Evolutionary conservation across 495 filamentous ascomycete species (phyloP).

Genomic region (Penicillium angulare): DNA sequence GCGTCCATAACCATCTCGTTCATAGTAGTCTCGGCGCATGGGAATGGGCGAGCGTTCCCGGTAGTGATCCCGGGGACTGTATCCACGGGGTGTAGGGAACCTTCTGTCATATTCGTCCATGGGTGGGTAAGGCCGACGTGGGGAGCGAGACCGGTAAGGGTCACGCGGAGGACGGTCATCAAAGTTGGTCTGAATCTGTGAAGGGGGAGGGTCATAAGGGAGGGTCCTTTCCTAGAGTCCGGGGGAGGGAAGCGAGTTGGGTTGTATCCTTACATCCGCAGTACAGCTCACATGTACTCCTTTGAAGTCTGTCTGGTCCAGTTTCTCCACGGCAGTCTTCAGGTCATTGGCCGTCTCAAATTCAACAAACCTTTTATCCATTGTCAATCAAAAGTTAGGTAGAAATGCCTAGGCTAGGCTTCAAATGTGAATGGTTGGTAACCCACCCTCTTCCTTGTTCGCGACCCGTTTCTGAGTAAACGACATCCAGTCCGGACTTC

Average conservation of each 20-base stretch:
- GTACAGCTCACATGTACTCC: conserved; percentile 77
- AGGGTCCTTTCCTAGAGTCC: conserved; percentile 19
- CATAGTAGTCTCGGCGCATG: conserved; percentile 81
- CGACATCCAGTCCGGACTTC: conserved; percentile 93
- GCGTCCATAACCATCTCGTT: conserved; percentile 68
- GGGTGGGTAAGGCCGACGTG: conserved; percentile 64
- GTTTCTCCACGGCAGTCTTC: conserved; percentile 86
- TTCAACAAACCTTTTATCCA: conserved; percentile 78
- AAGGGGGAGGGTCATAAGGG: conserved; percentile 30
- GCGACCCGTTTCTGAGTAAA: conserved; percentile 94
- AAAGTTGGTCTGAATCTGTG: conserved; percentile 50
- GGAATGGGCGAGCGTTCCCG: conserved; percentile 77
- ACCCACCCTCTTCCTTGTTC: conserved; percentile 92
- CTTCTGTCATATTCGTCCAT: conserved; percentile 75
- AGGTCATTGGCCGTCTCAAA: conserved; percentile 92
- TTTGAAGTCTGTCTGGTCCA: conserved; percentile 90
- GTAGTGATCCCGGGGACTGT: conserved; percentile 81
- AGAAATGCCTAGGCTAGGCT: conserved; percentile 5
- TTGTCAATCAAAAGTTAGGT: conserved; percentile 27
- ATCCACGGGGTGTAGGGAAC: conserved; percentile 71
- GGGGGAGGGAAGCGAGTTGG: conserved; percentile 5
- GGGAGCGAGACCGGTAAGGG: conserved; percentile 73
- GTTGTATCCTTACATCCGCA: conserved; percentile 67
- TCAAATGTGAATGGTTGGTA: conserved; percentile 7
- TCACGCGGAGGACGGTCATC: conserved; percentile 70